phyloP scores from a whole-genome alignment of 805 yeast species.

The Candida pini region DNA sequence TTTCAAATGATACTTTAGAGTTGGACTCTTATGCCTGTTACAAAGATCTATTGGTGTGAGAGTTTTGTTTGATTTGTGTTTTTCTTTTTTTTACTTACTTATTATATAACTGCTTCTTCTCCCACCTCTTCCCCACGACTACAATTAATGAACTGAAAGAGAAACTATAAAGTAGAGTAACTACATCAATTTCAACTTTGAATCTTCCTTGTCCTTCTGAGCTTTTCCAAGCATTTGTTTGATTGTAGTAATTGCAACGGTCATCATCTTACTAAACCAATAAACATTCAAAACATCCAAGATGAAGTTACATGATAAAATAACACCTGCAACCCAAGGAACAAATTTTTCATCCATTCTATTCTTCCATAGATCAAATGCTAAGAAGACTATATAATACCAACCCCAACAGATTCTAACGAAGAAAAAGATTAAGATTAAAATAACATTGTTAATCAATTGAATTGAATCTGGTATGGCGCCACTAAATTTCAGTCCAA shows the following conservation, averaged over 20 bases:
- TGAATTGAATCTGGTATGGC: constrained; percentile 23
- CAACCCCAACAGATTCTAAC: constrained; percentile 35
- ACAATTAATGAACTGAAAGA: too few species aligned
- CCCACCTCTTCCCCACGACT: too few species aligned
- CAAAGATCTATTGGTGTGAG: constrained; percentile 15
- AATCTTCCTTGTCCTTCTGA: constrained; percentile 17
- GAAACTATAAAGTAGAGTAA: too few species aligned
- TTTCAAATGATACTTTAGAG: constrained; percentile 49
- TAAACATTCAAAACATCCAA: constrained; percentile 30
- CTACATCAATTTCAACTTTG: constrained; percentile 28
- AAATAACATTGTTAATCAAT: constrained; percentile 28
- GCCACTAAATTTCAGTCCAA: constrained; percentile 28
- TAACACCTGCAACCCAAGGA: constrained; percentile 19
- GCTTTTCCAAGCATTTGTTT: constrained; percentile 26
- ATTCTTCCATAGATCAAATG: constrained; percentile 23
- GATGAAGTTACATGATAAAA: constrained; percentile 27
- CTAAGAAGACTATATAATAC: constrained; percentile 28
- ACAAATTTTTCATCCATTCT: constrained; percentile 26
- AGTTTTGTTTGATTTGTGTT: too few species aligned
- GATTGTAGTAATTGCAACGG: constrained; percentile 30
- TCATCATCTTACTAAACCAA: constrained; percentile 35
- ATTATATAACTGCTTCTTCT: too few species aligned
- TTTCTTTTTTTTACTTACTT: too few species aligned
- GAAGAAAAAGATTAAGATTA: constrained; percentile 30
- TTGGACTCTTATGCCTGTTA: constrained; percentile 35